phyloP scores from a whole-genome alignment of 2,329 filamentous ascomycete species.

The Cryphonectria parasitica region DNA sequence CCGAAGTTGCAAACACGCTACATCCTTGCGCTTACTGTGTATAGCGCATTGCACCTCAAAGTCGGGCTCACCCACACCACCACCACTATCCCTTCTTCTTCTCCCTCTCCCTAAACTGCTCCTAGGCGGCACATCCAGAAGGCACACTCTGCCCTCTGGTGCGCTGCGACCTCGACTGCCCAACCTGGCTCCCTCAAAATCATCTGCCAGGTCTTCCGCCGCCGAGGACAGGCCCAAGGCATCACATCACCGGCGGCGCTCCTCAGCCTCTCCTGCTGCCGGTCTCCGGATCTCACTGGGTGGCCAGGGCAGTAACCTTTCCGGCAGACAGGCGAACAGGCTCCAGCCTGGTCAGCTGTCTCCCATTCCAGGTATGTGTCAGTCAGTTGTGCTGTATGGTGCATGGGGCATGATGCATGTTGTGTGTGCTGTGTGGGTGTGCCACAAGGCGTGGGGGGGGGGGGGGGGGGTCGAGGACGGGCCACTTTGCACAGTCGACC shows the following conservation, averaged over 20 bases:
- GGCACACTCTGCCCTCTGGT: constrained; percentile 32
- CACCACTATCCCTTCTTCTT: neutral
- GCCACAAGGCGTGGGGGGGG: neutral
- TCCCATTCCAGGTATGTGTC: constrained; percentile 59
- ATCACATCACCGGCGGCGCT: constrained; percentile 56
- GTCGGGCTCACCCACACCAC: neutral
- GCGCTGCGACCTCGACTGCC: constrained; percentile 32
- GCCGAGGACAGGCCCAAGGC: constrained; percentile 49
- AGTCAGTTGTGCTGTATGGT: too few relatives aligned
- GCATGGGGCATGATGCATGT: too few relatives aligned
- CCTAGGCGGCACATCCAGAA: constrained; percentile 23
- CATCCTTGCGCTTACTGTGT: constrained; percentile 20
- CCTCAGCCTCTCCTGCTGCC: constrained; percentile 43
- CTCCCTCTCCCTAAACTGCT: constrained; percentile 10
- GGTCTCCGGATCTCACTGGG: constrained; percentile 40
- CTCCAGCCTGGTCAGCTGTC: constrained; percentile 48
- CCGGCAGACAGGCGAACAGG: constrained; percentile 43
- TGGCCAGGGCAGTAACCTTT: constrained; percentile 37
- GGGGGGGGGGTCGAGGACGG: neutral
- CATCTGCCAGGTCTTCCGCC: constrained; percentile 56
- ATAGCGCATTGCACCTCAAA: neutral
- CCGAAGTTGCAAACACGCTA: constrained; percentile 10
- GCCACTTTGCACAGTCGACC: too few relatives aligned
- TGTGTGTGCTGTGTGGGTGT: too few relatives aligned
- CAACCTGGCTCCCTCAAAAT: constrained; percentile 57